phyloP scores from a whole-genome alignment of 2,329 filamentous ascomycete species.

The Diaporthe sp. region DNA sequence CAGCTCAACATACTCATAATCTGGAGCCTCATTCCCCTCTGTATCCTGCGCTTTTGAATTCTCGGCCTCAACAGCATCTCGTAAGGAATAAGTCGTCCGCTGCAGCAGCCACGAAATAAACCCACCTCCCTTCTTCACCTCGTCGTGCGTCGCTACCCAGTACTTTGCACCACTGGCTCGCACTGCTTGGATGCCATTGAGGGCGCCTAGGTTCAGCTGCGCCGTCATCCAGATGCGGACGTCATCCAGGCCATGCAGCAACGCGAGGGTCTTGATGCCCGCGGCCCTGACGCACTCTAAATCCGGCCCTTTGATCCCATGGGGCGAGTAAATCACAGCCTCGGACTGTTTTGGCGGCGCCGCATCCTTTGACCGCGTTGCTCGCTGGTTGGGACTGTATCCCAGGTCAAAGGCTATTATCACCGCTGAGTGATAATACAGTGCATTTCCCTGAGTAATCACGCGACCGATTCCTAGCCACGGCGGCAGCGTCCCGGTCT shows the following conservation, averaged over 20 bases:
- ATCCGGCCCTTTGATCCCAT: slow-evolving; percentile 65
- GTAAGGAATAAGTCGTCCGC: slow-evolving; percentile 57
- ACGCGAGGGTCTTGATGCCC: slow-evolving; percentile 64
- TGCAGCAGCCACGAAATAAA: slow-evolving; percentile 66
- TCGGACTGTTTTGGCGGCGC: slow-evolving; percentile 53
- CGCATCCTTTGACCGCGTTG: slow-evolving; percentile 39
- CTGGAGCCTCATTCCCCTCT: slow-evolving; percentile 47
- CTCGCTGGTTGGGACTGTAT: slow-evolving; percentile 23
- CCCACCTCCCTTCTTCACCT: slow-evolving; percentile 70
- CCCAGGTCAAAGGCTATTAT: slow-evolving; percentile 64
- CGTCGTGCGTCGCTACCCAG: slow-evolving; percentile 76
- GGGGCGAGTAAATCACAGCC: slow-evolving; percentile 74
- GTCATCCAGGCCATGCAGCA: slow-evolving; percentile 75
- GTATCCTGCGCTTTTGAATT: slow-evolving; percentile 43
- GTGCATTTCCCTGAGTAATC: slow-evolving; percentile 63
- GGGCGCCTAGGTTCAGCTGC: slow-evolving; percentile 73
- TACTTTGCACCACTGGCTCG: slow-evolving; percentile 66
- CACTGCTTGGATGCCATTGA: slow-evolving; percentile 71
- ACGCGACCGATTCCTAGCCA: slow-evolving; percentile 74
- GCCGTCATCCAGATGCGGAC: slow-evolving; percentile 62
- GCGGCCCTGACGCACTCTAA: slow-evolving; percentile 58
- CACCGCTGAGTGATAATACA: slow-evolving; percentile 73
- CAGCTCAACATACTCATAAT: slow-evolving; percentile 64
- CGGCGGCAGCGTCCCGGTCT: slow-evolving; percentile 57
- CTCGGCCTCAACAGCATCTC: slow-evolving; percentile 56